A percentile compares a stretch with the other conserved stretches of the same genome.
phyloP scores from a whole-genome alignment of 257 asterid species.

The Penstemon barbatus region DNA sequence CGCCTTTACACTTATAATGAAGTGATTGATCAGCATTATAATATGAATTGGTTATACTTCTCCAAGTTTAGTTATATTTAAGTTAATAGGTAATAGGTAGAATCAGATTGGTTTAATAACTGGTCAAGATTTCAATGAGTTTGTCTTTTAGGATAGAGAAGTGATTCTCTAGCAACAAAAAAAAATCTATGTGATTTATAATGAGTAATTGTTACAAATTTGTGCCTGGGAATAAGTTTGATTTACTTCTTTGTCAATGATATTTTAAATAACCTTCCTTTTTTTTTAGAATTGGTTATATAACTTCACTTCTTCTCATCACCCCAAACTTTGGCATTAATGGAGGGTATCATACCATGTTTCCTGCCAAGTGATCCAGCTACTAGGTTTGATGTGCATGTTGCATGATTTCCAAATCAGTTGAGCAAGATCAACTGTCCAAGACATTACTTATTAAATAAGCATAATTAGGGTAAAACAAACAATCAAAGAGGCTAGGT shows the following conservation, averaged over 20 bases:
- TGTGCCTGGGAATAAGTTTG: neutral
- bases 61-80: neutral
- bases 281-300: neutral
- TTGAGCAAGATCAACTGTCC: neutral
- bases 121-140: neutral
- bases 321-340: slow-evolving; percentile 4
- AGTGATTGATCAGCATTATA: neutral
- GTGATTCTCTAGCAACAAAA: neutral
- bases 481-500: neutral
- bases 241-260: neutral
- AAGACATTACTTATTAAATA: neutral
- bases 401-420: neutral
- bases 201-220: neutral
- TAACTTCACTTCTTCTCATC: neutral
- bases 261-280: neutral
- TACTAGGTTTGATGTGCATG: neutral
- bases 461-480: neutral
- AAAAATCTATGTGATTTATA: neutral
- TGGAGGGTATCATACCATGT: neutral
- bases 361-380: slow-evolving; percentile 2
- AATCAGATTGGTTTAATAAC: neutral
- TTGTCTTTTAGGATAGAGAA: neutral
- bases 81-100: neutral
- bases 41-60: neutral
- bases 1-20: slow-evolving; percentile 1